These are phyloP conservation scores for Pisolithus thermaeus DNA, from an alignment of 1,284 basidiomycete genomes.

Conservation along the genomic window DNA sequence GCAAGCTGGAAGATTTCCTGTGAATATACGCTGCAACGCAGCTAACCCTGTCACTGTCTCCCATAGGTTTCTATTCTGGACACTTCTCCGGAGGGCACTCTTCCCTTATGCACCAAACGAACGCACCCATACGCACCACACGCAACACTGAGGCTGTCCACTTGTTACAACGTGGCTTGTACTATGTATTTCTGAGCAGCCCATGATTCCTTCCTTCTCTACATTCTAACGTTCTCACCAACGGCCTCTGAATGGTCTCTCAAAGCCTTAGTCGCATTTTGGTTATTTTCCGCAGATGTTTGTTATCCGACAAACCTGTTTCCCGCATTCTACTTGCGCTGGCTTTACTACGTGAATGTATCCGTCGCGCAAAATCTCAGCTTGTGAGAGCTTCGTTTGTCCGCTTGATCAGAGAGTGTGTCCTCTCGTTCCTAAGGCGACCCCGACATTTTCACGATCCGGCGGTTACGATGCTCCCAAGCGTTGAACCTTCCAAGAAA, in stretches of 20 bases:
- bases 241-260: constrained; percentile 1
- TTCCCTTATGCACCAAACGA: constrained; percentile 1
- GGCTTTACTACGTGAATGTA: constrained; percentile 2
- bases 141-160: constrained; percentile 4
- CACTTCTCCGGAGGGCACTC: neutral
- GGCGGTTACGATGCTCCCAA: neutral
- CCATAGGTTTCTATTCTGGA: neutral
- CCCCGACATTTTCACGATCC: neutral
- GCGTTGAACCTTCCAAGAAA: constrained; percentile 1
- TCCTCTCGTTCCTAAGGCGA: neutral
- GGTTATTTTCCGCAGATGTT: neutral
- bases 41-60: neutral
- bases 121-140: neutral
- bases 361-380: neutral
- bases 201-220: neutral
- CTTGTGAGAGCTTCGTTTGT: neutral
- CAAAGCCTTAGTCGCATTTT: constrained; percentile 1
- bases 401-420: neutral
- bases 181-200: neutral
- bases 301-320: constrained; percentile 1
- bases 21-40: constrained; percentile 1
- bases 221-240: neutral
- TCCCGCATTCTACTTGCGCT: constrained; percentile 2
- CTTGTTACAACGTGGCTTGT: constrained; percentile 3
- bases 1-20: neutral